Evolutionary conservation across 306 rosid species (phyloP).

Genomic region (Crataegus laevigata): DNA sequence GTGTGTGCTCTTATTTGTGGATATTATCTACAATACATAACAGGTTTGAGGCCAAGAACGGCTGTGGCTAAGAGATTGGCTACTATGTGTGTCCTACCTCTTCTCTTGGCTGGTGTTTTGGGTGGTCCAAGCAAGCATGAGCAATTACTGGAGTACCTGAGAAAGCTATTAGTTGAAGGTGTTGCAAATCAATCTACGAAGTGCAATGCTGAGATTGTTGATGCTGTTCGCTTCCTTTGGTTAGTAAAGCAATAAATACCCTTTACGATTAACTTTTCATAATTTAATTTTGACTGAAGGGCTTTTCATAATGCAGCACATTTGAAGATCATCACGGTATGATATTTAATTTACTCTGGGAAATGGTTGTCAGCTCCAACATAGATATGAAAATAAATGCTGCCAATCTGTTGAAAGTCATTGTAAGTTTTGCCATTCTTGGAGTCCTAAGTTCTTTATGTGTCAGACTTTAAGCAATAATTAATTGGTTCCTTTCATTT

Average conservation of each 20-base stretch:
- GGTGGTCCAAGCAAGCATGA: constrained; percentile 66
- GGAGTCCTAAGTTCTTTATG: constrained; percentile 14
- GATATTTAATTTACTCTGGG: constrained; percentile 89
- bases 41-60: constrained; percentile 80
- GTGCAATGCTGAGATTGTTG: constrained; percentile 59
- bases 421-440: constrained; percentile 45
- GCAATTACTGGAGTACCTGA: constrained; percentile 56
- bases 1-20: constrained; percentile 19
- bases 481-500: constrained; percentile 13
- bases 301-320: constrained; percentile 56
- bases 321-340: constrained; percentile 60
- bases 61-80: constrained; percentile 70
- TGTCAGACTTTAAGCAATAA: constrained; percentile 20
- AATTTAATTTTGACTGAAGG: constrained; percentile 3
- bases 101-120: constrained; percentile 84
- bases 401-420: constrained; percentile 72
- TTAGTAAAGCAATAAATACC: constrained; percentile 28
- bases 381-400: constrained; percentile 75
- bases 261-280: constrained; percentile 6
- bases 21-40: constrained; percentile 6
- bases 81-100: constrained; percentile 79
- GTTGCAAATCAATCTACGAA: constrained; percentile 36
- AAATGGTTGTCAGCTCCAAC: constrained; percentile 90
- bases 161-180: constrained; percentile 68
- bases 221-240: constrained; percentile 93